Conservation (phyloP, 495 filamentous ascomycete genomes). For the Monascus purpureus region DNA sequence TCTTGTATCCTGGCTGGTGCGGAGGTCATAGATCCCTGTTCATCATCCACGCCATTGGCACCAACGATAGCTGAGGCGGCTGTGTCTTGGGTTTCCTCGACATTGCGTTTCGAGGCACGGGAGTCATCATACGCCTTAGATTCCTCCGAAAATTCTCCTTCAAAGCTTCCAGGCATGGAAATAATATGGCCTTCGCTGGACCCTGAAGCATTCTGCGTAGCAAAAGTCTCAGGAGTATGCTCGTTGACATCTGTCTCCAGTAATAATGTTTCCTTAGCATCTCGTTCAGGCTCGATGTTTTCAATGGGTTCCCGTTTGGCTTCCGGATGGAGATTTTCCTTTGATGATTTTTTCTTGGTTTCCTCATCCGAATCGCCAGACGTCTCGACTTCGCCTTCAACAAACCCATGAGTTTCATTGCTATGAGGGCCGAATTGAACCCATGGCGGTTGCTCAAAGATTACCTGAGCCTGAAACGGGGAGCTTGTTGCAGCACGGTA, state of each 20-base stretch:
- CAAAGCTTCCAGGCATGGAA: slow-evolving; percentile 31
- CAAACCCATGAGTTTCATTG: slow-evolving; percentile 14
- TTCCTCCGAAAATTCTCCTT: slow-evolving; percentile 9
- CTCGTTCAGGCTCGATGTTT: too few species aligned
- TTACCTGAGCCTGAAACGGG: too few species aligned
- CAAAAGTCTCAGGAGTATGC: too few species aligned
- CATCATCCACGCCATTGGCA: slow-evolving; percentile 8
- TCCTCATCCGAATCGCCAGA: slow-evolving; percentile 3
- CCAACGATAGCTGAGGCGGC: neutral
- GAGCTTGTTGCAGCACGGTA: too few species aligned
- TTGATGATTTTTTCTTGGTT: slow-evolving; percentile 1
- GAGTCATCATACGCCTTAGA: slow-evolving; percentile 3
- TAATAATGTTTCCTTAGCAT: too few species aligned
- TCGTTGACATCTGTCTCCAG: too few species aligned
- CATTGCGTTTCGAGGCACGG: slow-evolving; percentile 6
- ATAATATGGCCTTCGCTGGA: slow-evolving; percentile 13
- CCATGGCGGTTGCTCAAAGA: too few species aligned
- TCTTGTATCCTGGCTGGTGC: slow-evolving; percentile 19
- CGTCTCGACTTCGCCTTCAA: slow-evolving; percentile 21
- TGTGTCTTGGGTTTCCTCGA: slow-evolving; percentile 7
- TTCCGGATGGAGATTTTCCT: too few species aligned
- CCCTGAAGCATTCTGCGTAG: too few species aligned
- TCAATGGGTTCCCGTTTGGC: too few species aligned
- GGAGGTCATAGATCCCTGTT: slow-evolving; percentile 17
- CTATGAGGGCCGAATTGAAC: slow-evolving; percentile 28